These are phyloP conservation scores for Pythium aristosporum DNA, from an alignment of 352 stramenopile species.

Conservation along the genomic window DNA sequence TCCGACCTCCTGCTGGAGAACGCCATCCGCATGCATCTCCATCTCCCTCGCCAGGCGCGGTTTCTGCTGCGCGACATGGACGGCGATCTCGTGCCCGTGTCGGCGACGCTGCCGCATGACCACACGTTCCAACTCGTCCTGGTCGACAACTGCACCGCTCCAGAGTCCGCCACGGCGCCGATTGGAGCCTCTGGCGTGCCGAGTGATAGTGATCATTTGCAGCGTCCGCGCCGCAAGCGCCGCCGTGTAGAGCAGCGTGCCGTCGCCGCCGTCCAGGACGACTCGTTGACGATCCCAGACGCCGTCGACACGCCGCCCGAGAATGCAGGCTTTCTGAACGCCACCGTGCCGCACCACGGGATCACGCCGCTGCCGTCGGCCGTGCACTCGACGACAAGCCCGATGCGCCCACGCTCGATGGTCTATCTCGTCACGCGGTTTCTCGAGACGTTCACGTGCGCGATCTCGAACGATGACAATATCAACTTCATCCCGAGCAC, in stretches of 20 bases:
- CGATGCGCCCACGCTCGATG: constrained; percentile 23
- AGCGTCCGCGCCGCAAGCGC: constrained; percentile 7
- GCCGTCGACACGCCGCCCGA: neutral
- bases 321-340: neutral
- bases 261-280: neutral
- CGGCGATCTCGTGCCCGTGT: constrained; percentile 45
- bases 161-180: neutral
- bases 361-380: neutral
- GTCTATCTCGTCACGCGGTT: constrained; percentile 44
- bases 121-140: constrained; percentile 36
- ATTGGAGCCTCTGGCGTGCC: neutral
- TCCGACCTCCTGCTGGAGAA: constrained; percentile 47
- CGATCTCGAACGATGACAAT: constrained; percentile 59
- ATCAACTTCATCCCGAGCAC: constrained; percentile 56
- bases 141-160: neutral
- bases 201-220: neutral
- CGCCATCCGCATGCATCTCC: constrained; percentile 42
- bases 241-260: neutral
- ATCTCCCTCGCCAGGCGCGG: constrained; percentile 16
- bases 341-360: neutral
- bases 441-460: constrained; percentile 46
- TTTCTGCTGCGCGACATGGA: constrained; percentile 51
- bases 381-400: neutral
- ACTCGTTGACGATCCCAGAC: neutral
- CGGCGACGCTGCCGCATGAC: constrained; percentile 33